Evolutionary conservation across 108 stramenopile species (phyloP).

Genomic region (Mediolabrus comicus): DNA sequence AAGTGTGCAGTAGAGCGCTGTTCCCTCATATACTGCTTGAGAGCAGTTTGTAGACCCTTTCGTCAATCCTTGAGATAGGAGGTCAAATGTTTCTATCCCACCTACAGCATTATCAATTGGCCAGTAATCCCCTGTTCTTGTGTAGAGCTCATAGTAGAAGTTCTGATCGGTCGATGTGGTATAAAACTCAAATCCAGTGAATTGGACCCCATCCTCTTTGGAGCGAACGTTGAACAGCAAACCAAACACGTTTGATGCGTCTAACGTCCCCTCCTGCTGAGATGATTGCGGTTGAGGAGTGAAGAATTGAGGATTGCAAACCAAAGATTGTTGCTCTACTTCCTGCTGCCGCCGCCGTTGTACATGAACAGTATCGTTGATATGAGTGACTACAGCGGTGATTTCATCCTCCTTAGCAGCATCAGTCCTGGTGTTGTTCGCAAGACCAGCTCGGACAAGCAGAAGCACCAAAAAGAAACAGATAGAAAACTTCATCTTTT

Average conservation of each 20-base stretch:
- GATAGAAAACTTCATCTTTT: background rate
- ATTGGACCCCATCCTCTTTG: background rate
- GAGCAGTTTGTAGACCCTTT: background rate
- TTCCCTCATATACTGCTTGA: background rate
- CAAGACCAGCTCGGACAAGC: background rate
- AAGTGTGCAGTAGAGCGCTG: slow-evolving; percentile 1
- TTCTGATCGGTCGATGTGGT: background rate
- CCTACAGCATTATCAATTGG: background rate
- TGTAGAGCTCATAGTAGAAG: slow-evolving; percentile 12
- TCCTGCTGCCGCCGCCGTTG: background rate
- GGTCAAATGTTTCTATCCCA: background rate
- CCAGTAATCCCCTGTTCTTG: slow-evolving; percentile 5
- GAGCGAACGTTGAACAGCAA: slow-evolving; percentile 19
- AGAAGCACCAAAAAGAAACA: background rate
- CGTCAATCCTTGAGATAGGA: background rate
- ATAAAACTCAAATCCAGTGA: slow-evolving; percentile 26
- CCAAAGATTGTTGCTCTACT: background rate
- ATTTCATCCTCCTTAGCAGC: background rate
- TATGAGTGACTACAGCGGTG: background rate
- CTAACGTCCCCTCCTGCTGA: background rate
- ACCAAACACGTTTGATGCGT: slow-evolving; percentile 10
- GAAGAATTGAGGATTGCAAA: slow-evolving; percentile 8
- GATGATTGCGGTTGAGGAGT: background rate
- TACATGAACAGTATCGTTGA: background rate
- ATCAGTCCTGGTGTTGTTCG: background rate